Conservation (phyloP, 306 rosid genomes). For the Fragaria ananassa region DNA sequence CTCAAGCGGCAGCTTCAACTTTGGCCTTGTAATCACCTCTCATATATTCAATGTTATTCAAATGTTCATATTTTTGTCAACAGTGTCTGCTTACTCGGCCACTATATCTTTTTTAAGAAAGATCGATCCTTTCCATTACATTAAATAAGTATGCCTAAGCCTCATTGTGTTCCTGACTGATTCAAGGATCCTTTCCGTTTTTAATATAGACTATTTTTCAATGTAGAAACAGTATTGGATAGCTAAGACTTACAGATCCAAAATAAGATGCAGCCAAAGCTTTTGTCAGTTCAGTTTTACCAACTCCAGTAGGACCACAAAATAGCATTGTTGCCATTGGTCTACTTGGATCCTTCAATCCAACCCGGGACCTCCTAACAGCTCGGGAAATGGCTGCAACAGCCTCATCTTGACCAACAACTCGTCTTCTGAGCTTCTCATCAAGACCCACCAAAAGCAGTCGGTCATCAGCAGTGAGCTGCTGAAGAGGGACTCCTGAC, state of each 20-base stretch:
- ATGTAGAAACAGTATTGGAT: neutral
- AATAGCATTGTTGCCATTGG: conserved; percentile 74
- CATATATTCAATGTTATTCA: neutral
- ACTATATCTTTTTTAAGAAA: neutral
- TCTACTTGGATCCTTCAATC: conserved; percentile 74
- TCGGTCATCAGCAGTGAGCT: conserved; percentile 73
- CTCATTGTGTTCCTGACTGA: neutral
- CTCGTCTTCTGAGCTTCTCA: conserved; percentile 55
- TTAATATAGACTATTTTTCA: neutral
- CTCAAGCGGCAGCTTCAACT: neutral
- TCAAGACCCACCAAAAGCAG: conserved; percentile 54
- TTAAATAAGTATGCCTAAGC: neutral
- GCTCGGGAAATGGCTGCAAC: conserved; percentile 69
- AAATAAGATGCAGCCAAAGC: conserved; percentile 70
- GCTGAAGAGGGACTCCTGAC: conserved; percentile 84
- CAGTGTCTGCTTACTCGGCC: neutral
- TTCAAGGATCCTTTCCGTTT: conserved; percentile 2
- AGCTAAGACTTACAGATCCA: conserved; percentile 59
- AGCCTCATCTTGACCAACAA: conserved; percentile 85
- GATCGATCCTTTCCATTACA: neutral
- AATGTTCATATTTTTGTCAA: neutral
- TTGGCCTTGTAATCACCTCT: neutral
- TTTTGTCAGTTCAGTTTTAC: conserved; percentile 81
- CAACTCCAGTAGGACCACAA: conserved; percentile 90
- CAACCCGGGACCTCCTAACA: conserved; percentile 72